Base-by-base conservation (phyloP, 371 early-diverging fungal species). In the Homolaphlyctis polyrhiza region DNA sequence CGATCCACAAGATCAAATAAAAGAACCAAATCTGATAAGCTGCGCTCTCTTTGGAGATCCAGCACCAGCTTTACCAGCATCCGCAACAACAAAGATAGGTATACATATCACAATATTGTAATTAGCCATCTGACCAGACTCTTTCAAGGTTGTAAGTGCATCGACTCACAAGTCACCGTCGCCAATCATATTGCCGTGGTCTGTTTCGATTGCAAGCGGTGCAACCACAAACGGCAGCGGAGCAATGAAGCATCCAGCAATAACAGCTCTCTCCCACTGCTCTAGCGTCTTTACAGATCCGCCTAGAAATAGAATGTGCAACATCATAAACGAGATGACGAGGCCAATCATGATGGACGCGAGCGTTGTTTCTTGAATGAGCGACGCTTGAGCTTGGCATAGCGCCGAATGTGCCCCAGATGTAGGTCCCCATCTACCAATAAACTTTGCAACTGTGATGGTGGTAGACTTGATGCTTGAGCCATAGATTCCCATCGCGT, bases 11-110 rank as follows among this genome's bases (percentile, higher is more conserved):
- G 8, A 8, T 18, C 4, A 47, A 3, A 18, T 55, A 55, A n/a
- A 55, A 55, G 8, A 55, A 25, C 8, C n/a, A 55, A 21, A 55
- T 55, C 35, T 55, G 55, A 25, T 55, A 55, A 3, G n/a, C 28
- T 13, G 55, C 30, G 6, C 2, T 2, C 55, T 55, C 2, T n/a
- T 3, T 11, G 33, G 21, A 14, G 35, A 55, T 55, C 55, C 55
- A 55, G 55, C 55, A 55, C 11, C 6, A 51, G 11, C 52, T 51
- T 8, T 39, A 18, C 39, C 11, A n/a, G n/a, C n/a, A n/a, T n/a
- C n/a, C n/a, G n/a, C n/a, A n/a, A n/a, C n/a, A n/a, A n/a, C n/a
- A n/a, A n/a, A n/a, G n/a, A n/a, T n/a, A n/a, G n/a, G n/a, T n/a
- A n/a, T n/a, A n/a, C n/a, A n/a, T n/a, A n/a, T n/a, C n/a, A n/a